phyloP scores from a whole-genome alignment of 139 green algal species.

The Chlamydomonas sp. region DNA sequence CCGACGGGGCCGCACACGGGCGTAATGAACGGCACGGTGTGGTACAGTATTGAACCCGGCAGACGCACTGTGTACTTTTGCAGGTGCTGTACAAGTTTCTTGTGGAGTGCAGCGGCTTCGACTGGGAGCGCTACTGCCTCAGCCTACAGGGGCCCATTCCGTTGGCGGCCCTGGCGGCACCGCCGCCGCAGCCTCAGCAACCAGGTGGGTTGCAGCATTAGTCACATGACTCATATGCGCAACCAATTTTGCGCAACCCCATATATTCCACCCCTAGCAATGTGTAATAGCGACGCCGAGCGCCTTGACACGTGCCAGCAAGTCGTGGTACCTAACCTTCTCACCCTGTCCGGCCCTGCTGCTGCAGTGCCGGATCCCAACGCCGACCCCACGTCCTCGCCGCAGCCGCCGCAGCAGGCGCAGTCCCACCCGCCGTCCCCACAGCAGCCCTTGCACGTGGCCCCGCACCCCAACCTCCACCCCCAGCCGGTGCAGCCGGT shows the following conservation, averaged over 20 bases:
- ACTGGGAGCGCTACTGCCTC: constrained; percentile 91
- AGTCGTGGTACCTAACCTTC: no score
- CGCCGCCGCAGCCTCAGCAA: constrained; percentile 49
- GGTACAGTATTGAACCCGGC: no score
- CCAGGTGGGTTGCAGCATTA: constrained; percentile 33
- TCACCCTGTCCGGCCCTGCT: no score
- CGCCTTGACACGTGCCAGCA: no score
- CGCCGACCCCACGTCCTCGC: no score
- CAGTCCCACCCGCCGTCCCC: no score
- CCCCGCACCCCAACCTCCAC: no score
- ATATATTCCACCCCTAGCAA: not conserved
- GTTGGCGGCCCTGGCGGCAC: not conserved
- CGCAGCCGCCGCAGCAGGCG: no score
- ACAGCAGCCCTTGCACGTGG: no score
- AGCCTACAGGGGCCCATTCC: constrained; percentile 80
- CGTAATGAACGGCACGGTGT: no score
- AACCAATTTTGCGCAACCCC: not conserved
- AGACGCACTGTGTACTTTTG: not conserved
- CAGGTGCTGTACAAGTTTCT: constrained; percentile 93
- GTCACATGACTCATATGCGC: not conserved
- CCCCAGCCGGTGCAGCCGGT: constrained; percentile 6
- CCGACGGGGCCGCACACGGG: no score
- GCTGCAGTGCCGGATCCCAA: no score
- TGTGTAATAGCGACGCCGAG: constrained; percentile 22
- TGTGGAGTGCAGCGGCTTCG: constrained; percentile 82